Base-by-base conservation (phyloP, 2,329 filamentous ascomycete species). In the Scytalidium sp. region DNA sequence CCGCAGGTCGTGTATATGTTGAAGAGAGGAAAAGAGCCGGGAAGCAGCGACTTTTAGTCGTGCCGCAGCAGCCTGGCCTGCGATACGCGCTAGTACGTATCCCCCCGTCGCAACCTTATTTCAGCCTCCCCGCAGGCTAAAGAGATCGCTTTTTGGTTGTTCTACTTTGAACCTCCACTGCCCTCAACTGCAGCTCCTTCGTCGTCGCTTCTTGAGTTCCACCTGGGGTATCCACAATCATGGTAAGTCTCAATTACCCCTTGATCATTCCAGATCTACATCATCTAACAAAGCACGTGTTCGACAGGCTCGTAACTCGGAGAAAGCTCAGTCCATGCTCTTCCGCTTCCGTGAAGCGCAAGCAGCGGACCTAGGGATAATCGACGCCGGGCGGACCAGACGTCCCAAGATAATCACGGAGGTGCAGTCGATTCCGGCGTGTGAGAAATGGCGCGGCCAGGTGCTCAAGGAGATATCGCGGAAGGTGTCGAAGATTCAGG, bases 321-420 rank as follows among this genome's bases (percentile, higher is more conserved):
- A 97, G 80, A 99, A 97, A 72, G 93, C 94, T 64, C 94, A 99
- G 78, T 97, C 92, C 43, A 99, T 99, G 93, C 93, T 99, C 71
- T 99, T 97, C 77, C 93, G 94, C 79, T 99, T 99, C 79, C 90
- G 94, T 70, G 94, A 96, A 66, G 89, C 93, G 62, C 94, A 97
- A 81, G 93, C 93, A 58, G 90, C 91, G 57, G 92, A 97, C 73
- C 81, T 97, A 43, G 93, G 93, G 65, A 97, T 97, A 70, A 89
- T 99, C 72, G 93, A 97, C 75, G 88, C 88, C 22, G 88, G 90
- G 51, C 89, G 92, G 54, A 87, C 90, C 8, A 89, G 92, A 10
- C 90, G 94, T 2, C 94, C 94, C 46, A 95, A 93, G 71, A 81
- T 87, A 56, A 97, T 97, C 69, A 95, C 90, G 42, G 84, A 90